phyloP scores from a whole-genome alignment of 2,329 filamentous ascomycete genomes.

The Talaromyces sp. region DNA sequence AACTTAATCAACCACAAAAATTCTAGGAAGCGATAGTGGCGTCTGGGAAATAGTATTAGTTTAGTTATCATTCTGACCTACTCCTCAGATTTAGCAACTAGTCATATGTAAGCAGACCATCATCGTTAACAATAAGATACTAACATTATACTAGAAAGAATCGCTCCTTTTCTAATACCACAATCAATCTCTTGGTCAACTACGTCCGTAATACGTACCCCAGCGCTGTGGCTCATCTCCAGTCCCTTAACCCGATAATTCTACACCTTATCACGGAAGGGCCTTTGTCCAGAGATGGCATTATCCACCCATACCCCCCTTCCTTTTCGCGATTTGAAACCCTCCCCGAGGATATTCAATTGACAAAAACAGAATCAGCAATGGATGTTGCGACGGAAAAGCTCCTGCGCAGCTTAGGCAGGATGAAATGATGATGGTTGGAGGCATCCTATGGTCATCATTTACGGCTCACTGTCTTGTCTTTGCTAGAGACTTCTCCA shows the following conservation, averaged over 20 bases:
- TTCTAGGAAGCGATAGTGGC: not conserved
- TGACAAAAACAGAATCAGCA: not conserved
- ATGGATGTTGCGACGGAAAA: not conserved
- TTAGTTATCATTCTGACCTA: not conserved
- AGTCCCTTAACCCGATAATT: not conserved
- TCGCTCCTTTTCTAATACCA: not conserved
- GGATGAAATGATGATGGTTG: not conserved
- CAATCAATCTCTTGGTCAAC: not conserved
- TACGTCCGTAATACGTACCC: not conserved
- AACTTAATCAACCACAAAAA: not conserved
- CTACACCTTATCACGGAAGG: not conserved
- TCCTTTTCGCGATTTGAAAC: not conserved
- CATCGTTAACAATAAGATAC: not conserved
- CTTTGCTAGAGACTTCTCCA: no score
- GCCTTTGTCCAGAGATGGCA: not conserved
- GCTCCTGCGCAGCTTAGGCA: not conserved
- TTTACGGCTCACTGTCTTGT: not conserved
- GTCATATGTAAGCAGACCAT: not conserved
- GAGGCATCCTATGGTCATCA: not conserved
- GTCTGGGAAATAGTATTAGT: not conserved
- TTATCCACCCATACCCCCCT: not conserved
- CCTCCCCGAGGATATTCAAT: not conserved
- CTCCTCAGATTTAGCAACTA: not conserved
- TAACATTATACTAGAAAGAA: not conserved
- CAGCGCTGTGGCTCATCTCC: not conserved